These are phyloP conservation scores for Termitomyces sp. DNA, from an alignment of 768 basidiomycete species.

Conservation along the genomic window DNA sequence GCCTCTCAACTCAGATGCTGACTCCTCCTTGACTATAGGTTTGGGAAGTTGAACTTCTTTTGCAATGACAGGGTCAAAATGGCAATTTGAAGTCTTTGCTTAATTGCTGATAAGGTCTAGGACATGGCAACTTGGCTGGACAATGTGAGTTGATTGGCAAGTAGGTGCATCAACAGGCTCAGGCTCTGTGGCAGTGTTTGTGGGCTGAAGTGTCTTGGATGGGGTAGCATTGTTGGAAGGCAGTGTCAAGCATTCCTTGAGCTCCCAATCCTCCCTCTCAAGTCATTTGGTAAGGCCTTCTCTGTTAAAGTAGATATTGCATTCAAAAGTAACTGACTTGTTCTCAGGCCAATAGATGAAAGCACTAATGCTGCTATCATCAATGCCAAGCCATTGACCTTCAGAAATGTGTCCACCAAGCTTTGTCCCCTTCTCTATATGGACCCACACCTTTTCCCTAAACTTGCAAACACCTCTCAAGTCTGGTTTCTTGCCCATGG, in stretches of 20 bases:
- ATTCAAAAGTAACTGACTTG: constrained; percentile 20
- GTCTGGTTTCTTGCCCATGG: too few species aligned
- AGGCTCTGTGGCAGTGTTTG: too few species aligned
- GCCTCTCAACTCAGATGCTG: background rate
- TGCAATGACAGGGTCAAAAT: background rate
- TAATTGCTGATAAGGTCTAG: background rate
- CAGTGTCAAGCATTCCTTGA: background rate
- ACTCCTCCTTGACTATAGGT: background rate
- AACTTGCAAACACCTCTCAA: too few species aligned
- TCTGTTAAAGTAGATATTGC: background rate
- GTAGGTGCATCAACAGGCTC: background rate
- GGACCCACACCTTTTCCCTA: too few species aligned
- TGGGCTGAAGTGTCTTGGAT: background rate
- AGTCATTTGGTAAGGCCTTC: constrained; percentile 8
- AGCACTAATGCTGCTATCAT: too few species aligned
- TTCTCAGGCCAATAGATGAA: constrained; percentile 27
- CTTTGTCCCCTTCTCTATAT: too few species aligned
- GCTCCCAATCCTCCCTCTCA: constrained; percentile 23
- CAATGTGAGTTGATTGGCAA: background rate
- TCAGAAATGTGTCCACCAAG: background rate
- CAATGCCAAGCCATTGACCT: background rate
- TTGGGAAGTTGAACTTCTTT: background rate
- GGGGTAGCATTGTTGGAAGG: background rate
- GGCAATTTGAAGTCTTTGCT: background rate
- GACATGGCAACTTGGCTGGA: background rate